Conservation (phyloP, 768 basidiomycete genomes). For the Lanmaoa rubissima region DNA sequence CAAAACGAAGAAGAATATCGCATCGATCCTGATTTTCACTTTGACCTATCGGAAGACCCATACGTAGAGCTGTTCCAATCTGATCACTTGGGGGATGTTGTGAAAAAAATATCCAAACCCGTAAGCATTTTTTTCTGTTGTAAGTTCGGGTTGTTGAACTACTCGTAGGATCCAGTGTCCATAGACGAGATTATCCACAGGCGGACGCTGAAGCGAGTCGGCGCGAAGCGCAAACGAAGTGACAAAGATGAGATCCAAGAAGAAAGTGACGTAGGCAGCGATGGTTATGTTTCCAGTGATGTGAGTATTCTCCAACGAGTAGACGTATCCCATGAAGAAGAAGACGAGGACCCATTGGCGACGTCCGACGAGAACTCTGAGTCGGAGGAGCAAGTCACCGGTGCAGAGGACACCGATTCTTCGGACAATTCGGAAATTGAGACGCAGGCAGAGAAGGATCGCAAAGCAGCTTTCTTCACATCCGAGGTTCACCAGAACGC, state of each 20-base stretch:
- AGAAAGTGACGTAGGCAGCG: slow-evolving; percentile 33
- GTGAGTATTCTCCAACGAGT: slow-evolving; percentile 18
- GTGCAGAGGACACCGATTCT: slow-evolving; percentile 42
- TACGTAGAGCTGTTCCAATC: slow-evolving; percentile 54
- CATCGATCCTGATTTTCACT: slow-evolving; percentile 80
- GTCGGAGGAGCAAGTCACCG: slow-evolving; percentile 26
- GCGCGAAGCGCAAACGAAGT: slow-evolving; percentile 62
- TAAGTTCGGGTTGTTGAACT: slow-evolving; percentile 3
- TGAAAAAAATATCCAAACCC: slow-evolving; percentile 61
- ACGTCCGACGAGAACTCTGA: slow-evolving; percentile 33
- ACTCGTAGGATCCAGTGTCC: slow-evolving; percentile 66
- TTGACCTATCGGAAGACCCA: slow-evolving; percentile 74
- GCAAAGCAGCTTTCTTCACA: slow-evolving; percentile 90
- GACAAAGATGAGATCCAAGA: slow-evolving; percentile 36
- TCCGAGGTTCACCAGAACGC: slow-evolving; percentile 47
- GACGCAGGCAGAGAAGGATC: slow-evolving; percentile 55
- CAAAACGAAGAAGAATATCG: slow-evolving; percentile 45
- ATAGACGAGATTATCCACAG: slow-evolving; percentile 92
- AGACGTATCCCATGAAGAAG: slow-evolving; percentile 30
- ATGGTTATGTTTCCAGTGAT: slow-evolving; percentile 3
- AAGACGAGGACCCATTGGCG: slow-evolving; percentile 34
- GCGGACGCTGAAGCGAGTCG: slow-evolving; percentile 43
- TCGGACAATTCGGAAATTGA: slow-evolving; percentile 63
- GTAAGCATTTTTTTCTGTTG: slow-evolving; percentile 37
- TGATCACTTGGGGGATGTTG: slow-evolving; percentile 49